Conservation (phyloP, 2,329 filamentous ascomycete species). For the Metarhizium sp. region DNA sequence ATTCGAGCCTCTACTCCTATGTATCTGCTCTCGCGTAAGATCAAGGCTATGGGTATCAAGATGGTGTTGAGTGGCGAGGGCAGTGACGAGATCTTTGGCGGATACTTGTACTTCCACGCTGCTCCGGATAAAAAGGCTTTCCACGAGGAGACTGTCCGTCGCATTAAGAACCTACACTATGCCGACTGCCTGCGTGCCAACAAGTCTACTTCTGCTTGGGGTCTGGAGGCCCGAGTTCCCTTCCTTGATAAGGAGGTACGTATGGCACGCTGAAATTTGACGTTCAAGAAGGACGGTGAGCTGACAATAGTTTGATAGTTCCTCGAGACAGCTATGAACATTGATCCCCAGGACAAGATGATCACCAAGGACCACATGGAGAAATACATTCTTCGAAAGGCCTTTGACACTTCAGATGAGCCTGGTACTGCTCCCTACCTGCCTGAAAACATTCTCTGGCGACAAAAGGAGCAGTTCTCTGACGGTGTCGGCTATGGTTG, state of each 20-base stretch:
- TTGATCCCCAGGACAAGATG: constrained; percentile 93
- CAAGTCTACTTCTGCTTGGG: constrained; percentile 98
- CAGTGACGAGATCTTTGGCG: constrained; percentile 95
- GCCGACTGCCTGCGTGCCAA: constrained; percentile 97
- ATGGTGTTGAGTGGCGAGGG: constrained; percentile 98
- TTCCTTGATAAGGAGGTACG: constrained; percentile 86
- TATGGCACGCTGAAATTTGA: not conserved
- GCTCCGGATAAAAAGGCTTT: constrained; percentile 87
- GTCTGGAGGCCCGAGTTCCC: constrained; percentile 91
- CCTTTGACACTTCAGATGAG: constrained; percentile 88
- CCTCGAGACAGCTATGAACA: constrained; percentile 84
- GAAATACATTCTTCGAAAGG: constrained; percentile 97
- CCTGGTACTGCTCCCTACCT: constrained; percentile 76
- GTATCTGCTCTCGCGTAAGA: constrained; percentile 96
- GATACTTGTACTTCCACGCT: constrained; percentile 97
- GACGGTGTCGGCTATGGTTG: constrained; percentile 98
- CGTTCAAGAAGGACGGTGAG: not conserved
- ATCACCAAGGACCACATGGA: constrained; percentile 84
- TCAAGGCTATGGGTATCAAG: constrained; percentile 99
- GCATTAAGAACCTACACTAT: constrained; percentile 93
- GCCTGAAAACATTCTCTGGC: constrained; percentile 92
- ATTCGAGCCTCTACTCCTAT: constrained; percentile 97
- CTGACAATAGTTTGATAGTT: constrained; percentile 44
- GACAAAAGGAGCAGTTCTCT: constrained; percentile 99
- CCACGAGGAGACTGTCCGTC: constrained; percentile 87